phyloP scores from a whole-genome alignment of 306 rosid genomes.

The Rosa rugosa region DNA sequence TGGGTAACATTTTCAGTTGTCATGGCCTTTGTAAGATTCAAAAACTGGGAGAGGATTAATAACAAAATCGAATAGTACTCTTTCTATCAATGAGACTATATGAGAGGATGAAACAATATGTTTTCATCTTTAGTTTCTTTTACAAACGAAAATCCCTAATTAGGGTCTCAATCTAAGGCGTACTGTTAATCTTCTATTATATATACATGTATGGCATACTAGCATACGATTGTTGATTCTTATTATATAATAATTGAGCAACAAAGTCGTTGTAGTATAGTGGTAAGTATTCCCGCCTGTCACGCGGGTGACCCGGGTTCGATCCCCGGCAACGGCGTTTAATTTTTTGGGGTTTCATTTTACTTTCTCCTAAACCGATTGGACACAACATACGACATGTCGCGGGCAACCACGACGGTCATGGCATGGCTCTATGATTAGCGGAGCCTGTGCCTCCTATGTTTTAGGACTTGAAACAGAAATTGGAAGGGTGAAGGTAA shows the following conservation, averaged over 20 bases:
- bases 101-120: not conserved
- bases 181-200: too few species aligned
- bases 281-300: conserved; percentile 11
- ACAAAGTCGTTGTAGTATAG: conserved; percentile 10
- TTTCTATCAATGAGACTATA: not conserved
- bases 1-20: not conserved
- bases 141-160: too few species aligned
- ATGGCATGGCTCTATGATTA: not conserved
- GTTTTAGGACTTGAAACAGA: conserved; percentile 3
- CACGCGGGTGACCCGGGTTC: not conserved
- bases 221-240: too few species aligned
- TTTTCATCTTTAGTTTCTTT: too few species aligned
- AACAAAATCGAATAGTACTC: not conserved
- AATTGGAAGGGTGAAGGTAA: not conserved
- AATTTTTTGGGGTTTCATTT: not conserved
- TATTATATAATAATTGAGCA: not conserved
- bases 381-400: not conserved
- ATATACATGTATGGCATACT: too few species aligned
- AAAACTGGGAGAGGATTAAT: not conserved
- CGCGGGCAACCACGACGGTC: too few species aligned
- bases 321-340: conserved; percentile 14
- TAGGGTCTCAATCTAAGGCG: too few species aligned
- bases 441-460: not conserved
- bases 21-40: not conserved
- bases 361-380: too few species aligned